phyloP scores from a whole-genome alignment of 352 stramenopile genomes.

The Phytopythium chamaehyphon region DNA sequence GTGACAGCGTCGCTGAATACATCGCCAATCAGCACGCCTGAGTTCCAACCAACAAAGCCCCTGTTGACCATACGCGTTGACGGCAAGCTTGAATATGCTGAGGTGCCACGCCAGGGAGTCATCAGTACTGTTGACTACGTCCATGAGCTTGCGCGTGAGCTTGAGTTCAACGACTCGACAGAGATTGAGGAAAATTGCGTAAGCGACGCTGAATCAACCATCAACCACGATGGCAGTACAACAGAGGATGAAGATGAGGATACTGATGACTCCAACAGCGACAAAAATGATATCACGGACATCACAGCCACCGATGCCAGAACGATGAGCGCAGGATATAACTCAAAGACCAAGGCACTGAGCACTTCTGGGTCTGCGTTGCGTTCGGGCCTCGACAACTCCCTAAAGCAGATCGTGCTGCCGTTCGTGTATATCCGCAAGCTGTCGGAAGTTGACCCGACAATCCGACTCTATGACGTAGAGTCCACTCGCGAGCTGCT shows the following conservation, averaged over 20 bases:
- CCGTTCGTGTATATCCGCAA: slow-evolving; percentile 78
- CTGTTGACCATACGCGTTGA: slow-evolving; percentile 43
- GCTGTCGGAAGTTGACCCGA: slow-evolving; percentile 65
- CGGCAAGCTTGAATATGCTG: slow-evolving; percentile 49
- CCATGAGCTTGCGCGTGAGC: slow-evolving; percentile 52
- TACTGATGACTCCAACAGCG: slow-evolving; percentile 27
- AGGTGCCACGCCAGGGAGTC: slow-evolving; percentile 50
- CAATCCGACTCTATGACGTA: slow-evolving; percentile 77
- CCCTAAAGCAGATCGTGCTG: slow-evolving; percentile 60
- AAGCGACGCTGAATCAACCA: slow-evolving; percentile 49
- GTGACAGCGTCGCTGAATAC: slow-evolving; percentile 43
- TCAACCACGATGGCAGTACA: slow-evolving; percentile 40
- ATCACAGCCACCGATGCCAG: slow-evolving; percentile 5
- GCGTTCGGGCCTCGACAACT: slow-evolving; percentile 48
- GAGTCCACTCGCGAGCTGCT: slow-evolving; percentile 74
- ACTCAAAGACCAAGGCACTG: too few species aligned
- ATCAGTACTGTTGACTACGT: slow-evolving; percentile 60
- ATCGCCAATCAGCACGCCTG: slow-evolving; percentile 53
- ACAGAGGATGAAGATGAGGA: slow-evolving; percentile 33
- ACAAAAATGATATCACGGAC: slow-evolving; percentile 39
- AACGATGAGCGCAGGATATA: too few species aligned
- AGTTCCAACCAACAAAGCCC: slow-evolving; percentile 48
- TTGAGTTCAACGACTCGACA: slow-evolving; percentile 39
- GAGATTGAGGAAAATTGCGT: slow-evolving; percentile 30
- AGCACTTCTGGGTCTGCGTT: slow-evolving; percentile 41